Evolutionary conservation across 1,139 yeast genomes (phyloP).

Genomic region (Hansenula lynferdii): DNA sequence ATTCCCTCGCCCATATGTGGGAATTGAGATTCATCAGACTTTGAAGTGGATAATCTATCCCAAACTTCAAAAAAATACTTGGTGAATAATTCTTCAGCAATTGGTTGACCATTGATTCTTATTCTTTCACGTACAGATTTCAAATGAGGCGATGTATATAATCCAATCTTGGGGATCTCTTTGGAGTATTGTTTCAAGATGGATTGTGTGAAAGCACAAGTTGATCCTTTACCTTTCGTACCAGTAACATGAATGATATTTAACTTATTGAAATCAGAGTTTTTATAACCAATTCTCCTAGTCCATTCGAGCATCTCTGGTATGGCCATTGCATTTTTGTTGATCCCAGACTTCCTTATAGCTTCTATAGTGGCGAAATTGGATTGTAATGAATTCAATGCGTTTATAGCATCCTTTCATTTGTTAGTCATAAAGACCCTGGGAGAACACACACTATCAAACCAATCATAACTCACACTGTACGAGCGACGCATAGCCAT

Average conservation of each 20-base stretch:
- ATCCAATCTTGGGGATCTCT: constrained; percentile 56
- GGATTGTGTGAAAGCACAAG: constrained; percentile 90
- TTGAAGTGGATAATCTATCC: constrained; percentile 66
- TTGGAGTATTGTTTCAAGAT: constrained; percentile 60
- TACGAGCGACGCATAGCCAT: constrained; percentile 1
- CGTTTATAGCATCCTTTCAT: constrained; percentile 72
- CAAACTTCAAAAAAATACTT: constrained; percentile 91
- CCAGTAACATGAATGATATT: constrained; percentile 93
- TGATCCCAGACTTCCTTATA: constrained; percentile 62
- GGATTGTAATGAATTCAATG: constrained; percentile 84
- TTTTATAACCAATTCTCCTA: constrained; percentile 75
- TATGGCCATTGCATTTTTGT: constrained; percentile 66
- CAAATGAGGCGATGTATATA: constrained; percentile 94
- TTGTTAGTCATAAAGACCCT: neutral
- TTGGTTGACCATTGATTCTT: constrained; percentile 81
- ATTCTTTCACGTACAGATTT: constrained; percentile 92
- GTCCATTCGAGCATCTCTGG: constrained; percentile 91
- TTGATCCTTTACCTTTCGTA: constrained; percentile 97
- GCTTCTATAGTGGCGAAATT: constrained; percentile 90
- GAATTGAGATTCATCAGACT: constrained; percentile 50
- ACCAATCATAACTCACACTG: neutral
- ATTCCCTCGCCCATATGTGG: constrained; percentile 70
- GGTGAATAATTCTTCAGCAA: constrained; percentile 74
- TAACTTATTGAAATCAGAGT: constrained; percentile 62
- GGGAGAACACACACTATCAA: no score